Conservation (phyloP, 345 rosid species). For the Gossypium ekmanianum region DNA sequence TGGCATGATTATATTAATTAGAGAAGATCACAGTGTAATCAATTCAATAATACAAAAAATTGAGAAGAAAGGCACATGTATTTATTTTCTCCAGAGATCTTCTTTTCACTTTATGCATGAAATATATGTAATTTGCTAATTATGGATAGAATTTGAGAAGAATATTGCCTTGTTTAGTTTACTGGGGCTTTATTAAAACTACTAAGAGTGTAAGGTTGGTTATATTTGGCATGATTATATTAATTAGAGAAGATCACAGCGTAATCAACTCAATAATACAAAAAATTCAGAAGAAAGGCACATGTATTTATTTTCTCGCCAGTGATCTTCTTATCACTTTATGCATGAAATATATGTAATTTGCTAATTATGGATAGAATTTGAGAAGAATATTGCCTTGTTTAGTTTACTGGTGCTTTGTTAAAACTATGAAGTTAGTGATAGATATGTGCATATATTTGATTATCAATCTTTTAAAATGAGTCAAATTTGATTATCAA, state of each 20-base stretch:
- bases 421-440: neutral
- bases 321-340: neutral
- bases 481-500: no score
- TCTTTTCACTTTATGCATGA: neutral
- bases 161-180: neutral
- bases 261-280: neutral
- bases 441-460: no score
- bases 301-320: neutral
- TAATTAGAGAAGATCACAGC: neutral
- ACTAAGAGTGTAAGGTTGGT: neutral
- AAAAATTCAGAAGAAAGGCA: neutral
- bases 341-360: neutral
- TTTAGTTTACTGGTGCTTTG: neutral
- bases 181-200: neutral
- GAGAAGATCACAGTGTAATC: conserved; percentile 1
- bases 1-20: neutral
- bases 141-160: neutral
- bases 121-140: neutral
- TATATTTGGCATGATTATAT: neutral
- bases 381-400: neutral
- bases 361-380: neutral
- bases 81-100: neutral
- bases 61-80: neutral
- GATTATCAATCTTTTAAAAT: no score
- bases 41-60: neutral